These are phyloP conservation scores for Pseudozyma tsukubaensis DNA, from an alignment of 1,284 basidiomycete species.

Conservation along the genomic window DNA sequence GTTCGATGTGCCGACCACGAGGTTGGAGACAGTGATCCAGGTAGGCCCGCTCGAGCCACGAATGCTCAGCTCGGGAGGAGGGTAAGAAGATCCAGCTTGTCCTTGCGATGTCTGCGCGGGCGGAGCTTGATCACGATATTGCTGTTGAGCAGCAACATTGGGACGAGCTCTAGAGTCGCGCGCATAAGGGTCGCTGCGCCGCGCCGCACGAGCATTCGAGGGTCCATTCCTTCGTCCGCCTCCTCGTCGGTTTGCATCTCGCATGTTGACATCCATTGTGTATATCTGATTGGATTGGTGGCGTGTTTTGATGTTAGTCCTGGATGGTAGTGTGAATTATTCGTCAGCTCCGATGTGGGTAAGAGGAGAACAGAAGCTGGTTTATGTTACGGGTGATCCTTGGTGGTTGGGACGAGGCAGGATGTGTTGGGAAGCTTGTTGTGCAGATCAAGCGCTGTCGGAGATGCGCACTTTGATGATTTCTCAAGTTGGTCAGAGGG, in stretches of 20 bases:
- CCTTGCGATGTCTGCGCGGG: neutral
- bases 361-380: too few species aligned
- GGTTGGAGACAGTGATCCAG: slow-evolving; percentile 63
- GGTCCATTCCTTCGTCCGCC: slow-evolving; percentile 30
- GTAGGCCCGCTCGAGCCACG: slow-evolving; percentile 60
- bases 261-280: slow-evolving; percentile 41
- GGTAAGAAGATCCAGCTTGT: slow-evolving; percentile 34
- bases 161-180: slow-evolving; percentile 32
- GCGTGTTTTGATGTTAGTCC: neutral
- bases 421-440: too few species aligned
- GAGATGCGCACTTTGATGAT: too few species aligned
- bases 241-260: slow-evolving; percentile 31
- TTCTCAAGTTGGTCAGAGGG: too few species aligned
- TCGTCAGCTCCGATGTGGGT: neutral
- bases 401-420: too few species aligned
- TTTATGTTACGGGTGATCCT: too few species aligned
- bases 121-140: neutral
- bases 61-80: slow-evolving; percentile 60
- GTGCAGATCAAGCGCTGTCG: too few species aligned
- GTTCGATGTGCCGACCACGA: slow-evolving; percentile 58
- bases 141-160: slow-evolving; percentile 11
- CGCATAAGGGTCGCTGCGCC: slow-evolving; percentile 47
- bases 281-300: neutral
- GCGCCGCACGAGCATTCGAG: slow-evolving; percentile 25
- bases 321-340: neutral